These are phyloP conservation scores for Aegle marmelos DNA, from an alignment of 345 rosid genomes.

Conservation along the genomic window DNA sequence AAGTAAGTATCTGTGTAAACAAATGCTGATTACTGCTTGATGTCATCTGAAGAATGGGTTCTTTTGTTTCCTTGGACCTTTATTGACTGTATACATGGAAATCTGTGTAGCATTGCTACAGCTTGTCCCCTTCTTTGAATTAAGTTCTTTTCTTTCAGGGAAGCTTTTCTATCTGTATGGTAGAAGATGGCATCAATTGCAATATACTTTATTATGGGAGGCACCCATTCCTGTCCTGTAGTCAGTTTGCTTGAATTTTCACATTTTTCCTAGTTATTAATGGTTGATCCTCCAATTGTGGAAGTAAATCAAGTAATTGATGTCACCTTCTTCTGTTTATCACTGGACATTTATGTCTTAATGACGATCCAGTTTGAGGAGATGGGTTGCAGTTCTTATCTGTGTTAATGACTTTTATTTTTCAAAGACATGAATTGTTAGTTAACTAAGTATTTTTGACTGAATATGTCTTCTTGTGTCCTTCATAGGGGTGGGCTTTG, in stretches of 20 bases:
- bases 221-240: not conserved
- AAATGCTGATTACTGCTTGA: slow-evolving; percentile 7
- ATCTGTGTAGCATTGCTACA: not conserved
- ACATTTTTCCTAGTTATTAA: not conserved
- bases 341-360: not conserved
- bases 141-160: not conserved
- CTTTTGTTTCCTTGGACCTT: not conserved
- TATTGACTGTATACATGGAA: not conserved
- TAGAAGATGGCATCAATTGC: not conserved
- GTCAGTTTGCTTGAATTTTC: not conserved
- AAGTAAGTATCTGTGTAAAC: slow-evolving; percentile 43
- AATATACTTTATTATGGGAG: not conserved
- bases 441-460: not conserved
- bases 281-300: not conserved
- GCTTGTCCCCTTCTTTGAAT: not conserved
- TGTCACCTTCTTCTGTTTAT: not conserved
- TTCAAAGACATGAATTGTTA: not conserved
- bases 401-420: not conserved
- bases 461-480: not conserved
- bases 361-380: not conserved
- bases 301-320: not conserved
- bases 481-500: too few species aligned
- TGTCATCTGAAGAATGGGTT: not conserved
- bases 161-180: not conserved
- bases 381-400: not conserved